Base-by-base conservation (phyloP, 1,284 basidiomycete genomes). In the Sporisorium scitamineum region DNA sequence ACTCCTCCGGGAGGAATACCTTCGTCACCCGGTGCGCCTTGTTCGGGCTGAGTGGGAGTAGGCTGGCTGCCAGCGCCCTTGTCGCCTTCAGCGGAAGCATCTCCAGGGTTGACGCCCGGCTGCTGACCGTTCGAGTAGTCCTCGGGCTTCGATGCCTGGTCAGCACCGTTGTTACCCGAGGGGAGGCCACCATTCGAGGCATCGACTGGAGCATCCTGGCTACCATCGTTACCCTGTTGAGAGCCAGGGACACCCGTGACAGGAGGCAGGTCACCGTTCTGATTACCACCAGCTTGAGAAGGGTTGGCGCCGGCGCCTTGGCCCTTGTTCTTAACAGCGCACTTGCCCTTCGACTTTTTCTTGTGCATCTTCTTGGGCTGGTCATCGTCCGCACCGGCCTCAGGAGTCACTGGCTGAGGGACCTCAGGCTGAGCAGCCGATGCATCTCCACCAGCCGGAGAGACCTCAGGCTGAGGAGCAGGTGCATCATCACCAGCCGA, bases 261-360 rank as follows among this genome's bases (percentile, higher is more conserved):
- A 20, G 50, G 41, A 5, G 51, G 42, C 58, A 39, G 9, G 7
- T 14, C 39, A 24, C 27, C n/a, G 4, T 10, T 8, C 27, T 42
- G 37, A 10, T 26, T 18, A 11, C 45, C 52, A 16, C 41, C 41
- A 29, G 8, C 34, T 11, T 56, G 48, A 42, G 45, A 47, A 41
- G 26, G 16, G 32, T 27, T 22, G 16, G 29, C 22, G 32, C 48
- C 24, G 7, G 29, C 14, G 22, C n/a, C 22, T 5, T 31, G 14
- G 6, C 18, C 54, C 37, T 63, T 65, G 41, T 18, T 20, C 59
- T 64, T 62, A 26, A 47, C 10, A 3, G 54, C 45, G 27, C 63
- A 65, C 22, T 59, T 62, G 11, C 56, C 55, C 58, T 65, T 70
- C 27, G 31, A 18, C 56, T 63, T 71, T 26, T 58, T 62, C 62